Evolutionary conservation across 2,329 filamentous ascomycete species (phyloP).

Genomic region (Zalaria sp.): DNA sequence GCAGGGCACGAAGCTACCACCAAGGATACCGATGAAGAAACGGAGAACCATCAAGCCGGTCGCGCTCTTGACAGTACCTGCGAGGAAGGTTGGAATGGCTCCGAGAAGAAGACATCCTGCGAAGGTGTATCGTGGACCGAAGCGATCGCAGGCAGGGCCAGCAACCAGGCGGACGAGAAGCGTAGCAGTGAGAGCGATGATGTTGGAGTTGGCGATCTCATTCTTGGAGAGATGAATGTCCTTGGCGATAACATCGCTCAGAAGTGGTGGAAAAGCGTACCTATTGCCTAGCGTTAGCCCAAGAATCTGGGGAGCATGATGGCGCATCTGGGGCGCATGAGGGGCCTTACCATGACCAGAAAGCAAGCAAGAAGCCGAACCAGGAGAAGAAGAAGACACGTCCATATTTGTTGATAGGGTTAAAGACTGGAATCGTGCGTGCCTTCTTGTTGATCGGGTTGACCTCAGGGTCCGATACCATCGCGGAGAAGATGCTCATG

Average conservation of each 20-base stretch:
- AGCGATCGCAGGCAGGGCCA: conserved; percentile 74
- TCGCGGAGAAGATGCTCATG: conserved; percentile 6
- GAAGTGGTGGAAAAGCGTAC: conserved; percentile 81
- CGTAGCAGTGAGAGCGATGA: conserved; percentile 62
- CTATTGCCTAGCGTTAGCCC: conserved; percentile 20
- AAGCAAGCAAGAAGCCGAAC: conserved; percentile 74
- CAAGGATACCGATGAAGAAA: conserved; percentile 71
- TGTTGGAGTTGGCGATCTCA: conserved; percentile 80
- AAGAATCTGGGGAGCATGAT: background rate
- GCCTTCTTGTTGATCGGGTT: conserved; percentile 80
- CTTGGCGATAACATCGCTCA: conserved; percentile 63
- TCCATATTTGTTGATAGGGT: conserved; percentile 65
- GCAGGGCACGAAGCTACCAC: conserved; percentile 68
- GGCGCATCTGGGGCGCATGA: background rate
- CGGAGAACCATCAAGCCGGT: conserved; percentile 56
- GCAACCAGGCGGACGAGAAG: conserved; percentile 64
- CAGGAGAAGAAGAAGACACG: conserved; percentile 84
- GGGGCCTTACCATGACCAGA: conserved; percentile 56
- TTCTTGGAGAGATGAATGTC: conserved; percentile 58
- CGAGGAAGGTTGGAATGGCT: conserved; percentile 66
- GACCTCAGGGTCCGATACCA: conserved; percentile 50
- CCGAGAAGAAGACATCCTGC: conserved; percentile 64
- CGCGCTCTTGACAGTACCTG: conserved; percentile 58
- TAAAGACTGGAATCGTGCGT: conserved; percentile 63
- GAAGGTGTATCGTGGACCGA: conserved; percentile 69